phyloP scores from a whole-genome alignment of 805 yeast genomes.

The Ogataea trehalophila region DNA sequence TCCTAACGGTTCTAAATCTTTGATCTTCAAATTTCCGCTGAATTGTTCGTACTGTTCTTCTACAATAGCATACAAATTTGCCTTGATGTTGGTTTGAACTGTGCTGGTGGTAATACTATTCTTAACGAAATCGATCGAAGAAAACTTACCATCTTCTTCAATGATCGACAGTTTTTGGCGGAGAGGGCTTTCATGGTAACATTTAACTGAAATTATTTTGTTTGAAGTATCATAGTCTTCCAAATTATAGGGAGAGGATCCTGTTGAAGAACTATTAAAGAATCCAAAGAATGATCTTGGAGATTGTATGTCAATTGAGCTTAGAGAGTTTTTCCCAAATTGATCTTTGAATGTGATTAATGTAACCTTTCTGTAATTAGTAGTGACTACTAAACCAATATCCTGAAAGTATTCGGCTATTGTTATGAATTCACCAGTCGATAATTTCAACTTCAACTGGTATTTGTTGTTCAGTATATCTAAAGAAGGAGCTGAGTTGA shows the following conservation, averaged over 20 bases:
- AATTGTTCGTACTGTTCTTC: slow-evolving; percentile 48
- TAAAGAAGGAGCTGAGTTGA: slow-evolving; percentile 60
- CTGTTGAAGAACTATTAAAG: slow-evolving; percentile 8
- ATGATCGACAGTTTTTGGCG: slow-evolving; percentile 38
- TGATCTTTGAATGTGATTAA: slow-evolving; percentile 62
- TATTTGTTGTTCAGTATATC: slow-evolving; percentile 34
- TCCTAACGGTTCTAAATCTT: slow-evolving; percentile 55
- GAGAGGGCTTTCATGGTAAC: slow-evolving; percentile 39
- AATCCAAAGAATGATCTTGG: slow-evolving; percentile 18
- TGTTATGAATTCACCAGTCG: slow-evolving; percentile 51
- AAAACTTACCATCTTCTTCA: slow-evolving; percentile 42
- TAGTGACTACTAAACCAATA: slow-evolving; percentile 66
- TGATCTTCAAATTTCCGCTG: slow-evolving; percentile 43
- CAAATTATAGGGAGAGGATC: slow-evolving; percentile 10
- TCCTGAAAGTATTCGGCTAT: slow-evolving; percentile 61
- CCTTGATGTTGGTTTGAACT: slow-evolving; percentile 25
- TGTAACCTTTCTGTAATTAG: slow-evolving; percentile 63
- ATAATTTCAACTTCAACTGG: slow-evolving; percentile 36
- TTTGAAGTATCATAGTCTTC: slow-evolving; percentile 26
- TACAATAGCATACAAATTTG: slow-evolving; percentile 8
- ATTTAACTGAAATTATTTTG: slow-evolving; percentile 53
- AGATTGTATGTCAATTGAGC: slow-evolving; percentile 17
- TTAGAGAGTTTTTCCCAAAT: slow-evolving; percentile 51
- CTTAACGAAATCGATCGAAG: slow-evolving; percentile 31
- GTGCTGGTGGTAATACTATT: slow-evolving; percentile 27